Evolutionary conservation across 23 red algal genomes (phyloP).

Genomic region (Pyropia yezoensis): DNA sequence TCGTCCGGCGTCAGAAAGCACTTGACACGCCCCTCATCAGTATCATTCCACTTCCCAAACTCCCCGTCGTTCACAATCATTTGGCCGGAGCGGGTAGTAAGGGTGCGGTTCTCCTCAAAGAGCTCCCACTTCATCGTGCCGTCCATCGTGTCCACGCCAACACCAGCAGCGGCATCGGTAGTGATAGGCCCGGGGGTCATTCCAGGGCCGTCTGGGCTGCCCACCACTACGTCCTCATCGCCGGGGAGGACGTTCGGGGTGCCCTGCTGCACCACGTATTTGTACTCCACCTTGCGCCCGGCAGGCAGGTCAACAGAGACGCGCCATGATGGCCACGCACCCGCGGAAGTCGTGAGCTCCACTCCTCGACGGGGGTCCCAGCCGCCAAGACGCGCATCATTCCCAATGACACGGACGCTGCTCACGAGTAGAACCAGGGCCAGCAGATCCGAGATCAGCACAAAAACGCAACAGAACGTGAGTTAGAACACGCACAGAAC

Average conservation of each 20-base stretch:
- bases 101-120: slow-evolving; percentile 76
- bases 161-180: neutral
- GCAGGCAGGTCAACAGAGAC: slow-evolving; percentile 58
- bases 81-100: slow-evolving; percentile 40
- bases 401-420: slow-evolving; percentile 42
- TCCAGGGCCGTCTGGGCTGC: neutral
- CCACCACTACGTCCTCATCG: neutral
- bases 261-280: slow-evolving; percentile 32
- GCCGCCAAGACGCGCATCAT: slow-evolving; percentile 36
- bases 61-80: slow-evolving; percentile 75
- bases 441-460: slow-evolving; percentile 1
- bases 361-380: slow-evolving; percentile 40
- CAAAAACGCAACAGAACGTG: neutral
- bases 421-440: neutral
- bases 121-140: slow-evolving; percentile 19
- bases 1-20: slow-evolving; percentile 1
- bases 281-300: slow-evolving; percentile 54
- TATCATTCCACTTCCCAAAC: slow-evolving; percentile 56
- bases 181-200: too few relatives aligned
- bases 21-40: slow-evolving; percentile 52
- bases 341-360: slow-evolving; percentile 30
- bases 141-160: too few relatives aligned
- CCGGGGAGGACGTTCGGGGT: neutral
- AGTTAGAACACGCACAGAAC: too few relatives aligned
- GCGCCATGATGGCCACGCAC: slow-evolving; percentile 50